Evolutionary conservation across 2,329 filamentous ascomycete genomes (phyloP).

Genomic region (Cadophora gregata): DNA sequence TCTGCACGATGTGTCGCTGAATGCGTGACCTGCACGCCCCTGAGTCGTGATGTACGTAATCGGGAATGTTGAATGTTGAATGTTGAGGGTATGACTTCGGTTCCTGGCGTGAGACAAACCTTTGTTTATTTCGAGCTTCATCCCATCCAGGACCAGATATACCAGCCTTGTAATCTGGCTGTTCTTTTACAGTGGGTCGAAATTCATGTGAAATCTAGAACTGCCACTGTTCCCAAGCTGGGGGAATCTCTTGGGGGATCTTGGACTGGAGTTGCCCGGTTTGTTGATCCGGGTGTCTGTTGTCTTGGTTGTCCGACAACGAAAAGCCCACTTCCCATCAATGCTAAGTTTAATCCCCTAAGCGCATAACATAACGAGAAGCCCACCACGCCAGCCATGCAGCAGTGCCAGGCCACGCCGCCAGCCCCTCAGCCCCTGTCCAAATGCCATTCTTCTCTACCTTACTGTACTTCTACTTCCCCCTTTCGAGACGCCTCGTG

Average conservation of each 20-base stretch:
- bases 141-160: neutral
- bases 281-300: neutral
- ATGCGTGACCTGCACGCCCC: constrained; percentile 11
- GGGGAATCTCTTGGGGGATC: neutral
- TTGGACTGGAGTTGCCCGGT: neutral
- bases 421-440: neutral
- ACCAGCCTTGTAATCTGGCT: neutral
- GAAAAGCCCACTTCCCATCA: neutral
- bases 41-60: constrained; percentile 10
- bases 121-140: neutral
- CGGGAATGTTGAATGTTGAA: constrained; percentile 15
- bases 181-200: neutral
- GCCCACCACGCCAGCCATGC: constrained; percentile 8
- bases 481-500: constrained; percentile 3
- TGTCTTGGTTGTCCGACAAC: constrained; percentile 1
- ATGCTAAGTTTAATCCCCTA: constrained; percentile 10
- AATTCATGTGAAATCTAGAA: neutral
- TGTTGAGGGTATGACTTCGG: constrained; percentile 6
- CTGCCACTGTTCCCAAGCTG: neutral
- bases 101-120: neutral
- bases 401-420: neutral
- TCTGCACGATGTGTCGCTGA: constrained; percentile 13
- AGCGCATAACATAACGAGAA: neutral
- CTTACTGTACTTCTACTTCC: neutral
- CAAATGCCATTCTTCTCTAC: neutral